Evolutionary conservation across 495 filamentous ascomycete genomes (phyloP), one percentile per base, ranked within the genome.

Genomic region (Neurospora sp.): DNA sequence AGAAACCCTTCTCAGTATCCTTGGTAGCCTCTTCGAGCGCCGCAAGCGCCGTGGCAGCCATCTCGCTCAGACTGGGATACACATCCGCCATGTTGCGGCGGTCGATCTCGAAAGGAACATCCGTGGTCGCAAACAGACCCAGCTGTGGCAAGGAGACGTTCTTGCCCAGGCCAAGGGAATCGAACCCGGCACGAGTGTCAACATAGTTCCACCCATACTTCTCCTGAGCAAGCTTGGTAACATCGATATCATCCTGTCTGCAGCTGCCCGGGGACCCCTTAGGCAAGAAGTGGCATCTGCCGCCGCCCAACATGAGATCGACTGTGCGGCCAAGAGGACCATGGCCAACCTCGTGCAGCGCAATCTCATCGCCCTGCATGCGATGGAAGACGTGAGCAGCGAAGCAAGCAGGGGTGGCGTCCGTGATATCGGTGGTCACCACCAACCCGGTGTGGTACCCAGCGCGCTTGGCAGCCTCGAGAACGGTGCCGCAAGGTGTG

Each of bases 361-460:
- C 96, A 76, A 99, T 97, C 45, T 90, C 86, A 77, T 99, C 96
- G 78, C 96, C 92, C 77, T 96, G 93, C 70, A 82, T 79, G 42
- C 96, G 88, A 71, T 87, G 82, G 73, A 93, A 91, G 1, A 93
- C 96, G 80, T 98, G 96, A 22, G 93, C 88, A 1, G 94, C 94
- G 79, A 98, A 99, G 81, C 93, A 96, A 4, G 96, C 96, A 0
- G 96, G 96, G n/a, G 96, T 99, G 12, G 96, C 96, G 83, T 99
- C 96, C 4, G 96, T 98, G 75, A 98, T 90, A 48, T 96, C 87
- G 0, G 96, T 99, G 3, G 96, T 99, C 22, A 98, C 96, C 8
- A 98, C 96, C 77, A 99, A 79, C 8, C 96, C 96, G 1, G 96
- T 99, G 82, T 90, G 90, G 75, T 97, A 98, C 2, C 96, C 96